Evolutionary conservation across 2,329 filamentous ascomycete genomes (phyloP), one percentile per base, ranked within the genome.

Genomic region (Clonostachys solani): DNA sequence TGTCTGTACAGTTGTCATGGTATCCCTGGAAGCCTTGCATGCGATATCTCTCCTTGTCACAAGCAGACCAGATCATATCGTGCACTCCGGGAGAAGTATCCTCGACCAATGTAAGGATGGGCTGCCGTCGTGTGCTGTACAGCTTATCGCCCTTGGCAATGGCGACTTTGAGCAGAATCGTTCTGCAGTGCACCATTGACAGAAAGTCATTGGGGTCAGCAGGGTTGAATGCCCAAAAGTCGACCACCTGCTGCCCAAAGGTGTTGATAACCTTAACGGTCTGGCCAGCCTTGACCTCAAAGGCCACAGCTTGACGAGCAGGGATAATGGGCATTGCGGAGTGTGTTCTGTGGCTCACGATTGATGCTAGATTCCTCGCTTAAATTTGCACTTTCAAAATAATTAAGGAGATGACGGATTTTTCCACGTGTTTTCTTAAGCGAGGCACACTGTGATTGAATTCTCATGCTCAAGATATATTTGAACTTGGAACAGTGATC

Each of bases 241-340:
- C 73, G 38, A 76, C 61, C 17, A 77, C 73, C 57, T 76, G 73
- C 45, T 71, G 70, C 45, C 73, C 73, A 48, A 68, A 57, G 2
- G 71, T 73, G 56, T 76, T 75, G 54, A 63, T 67, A 47, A 75
- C 63, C 48, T 67, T 73, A 51, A 75, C 61, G 37, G 59, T 63
- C 50, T 75, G 69, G 33, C 61, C 60, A 6, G 54, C 47, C 16
- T 52, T 53, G 40, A 74, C 54, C 15, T 59, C 44, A 15, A 71
- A 62, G 47, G 70, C 69, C 19, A 66, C 66, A 12, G 59, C 67
- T 48, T 65, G 67, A 43, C 72, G 68, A 23, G 73, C 71, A 36
- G 68, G 69, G 34, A 75, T 60, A 47, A 63, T 50, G 45, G 44
- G 40, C 49, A 51, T 51, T 12, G 19, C 46, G 35, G 6, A 29